Evolutionary conservation across 2,329 filamentous ascomycete genomes (phyloP), one percentile per base, ranked within the genome.

Genomic region (Geosmithia flava): DNA sequence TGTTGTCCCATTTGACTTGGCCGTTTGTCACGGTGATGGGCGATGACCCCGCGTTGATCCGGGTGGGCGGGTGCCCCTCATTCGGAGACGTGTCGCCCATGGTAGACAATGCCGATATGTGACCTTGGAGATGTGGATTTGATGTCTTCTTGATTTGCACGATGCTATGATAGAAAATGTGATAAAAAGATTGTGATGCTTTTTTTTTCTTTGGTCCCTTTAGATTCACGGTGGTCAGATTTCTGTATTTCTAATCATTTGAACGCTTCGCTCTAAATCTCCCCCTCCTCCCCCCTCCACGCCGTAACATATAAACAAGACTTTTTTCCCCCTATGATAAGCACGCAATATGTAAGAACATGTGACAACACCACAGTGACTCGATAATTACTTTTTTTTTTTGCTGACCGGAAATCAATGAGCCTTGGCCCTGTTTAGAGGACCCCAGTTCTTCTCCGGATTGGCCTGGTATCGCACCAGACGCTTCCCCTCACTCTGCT

Each of bases 361-460:
- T 37, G 33, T 37, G 33, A 37, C 33, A 13, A 37, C 3, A 37
- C 8, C 6, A 37, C 13, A 37, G n/a, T n/a, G n/a, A n/a, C n/a
- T n/a, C n/a, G n/a, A n/a, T n/a, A n/a, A n/a, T n/a, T n/a, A n/a
- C n/a, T n/a, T n/a, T n/a, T n/a, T n/a, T n/a, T n/a, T n/a, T n/a
- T n/a, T n/a, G n/a, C 23, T 27, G 23, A 27, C 15, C 11, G 33
- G 10, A n/a, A 20, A 39, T 49, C 41, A 49, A 8, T 44, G 40
- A 15, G 23, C 20, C 17, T 39, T 46, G 37, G 48, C 48, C 33
- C 43, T 49, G 23, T 19, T 71, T 79, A 95, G 80, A 1, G 93
- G 93, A 0, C 93, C 93, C 93, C 93, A 98, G 62, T 97, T 93
- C 59, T 88, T 83, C 51, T 84, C 74, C 44, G 93, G 93, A 61